Base-by-base conservation (phyloP, 2,329 filamentous ascomycete genomes). In the Pyrenochaeta sp. region DNA sequence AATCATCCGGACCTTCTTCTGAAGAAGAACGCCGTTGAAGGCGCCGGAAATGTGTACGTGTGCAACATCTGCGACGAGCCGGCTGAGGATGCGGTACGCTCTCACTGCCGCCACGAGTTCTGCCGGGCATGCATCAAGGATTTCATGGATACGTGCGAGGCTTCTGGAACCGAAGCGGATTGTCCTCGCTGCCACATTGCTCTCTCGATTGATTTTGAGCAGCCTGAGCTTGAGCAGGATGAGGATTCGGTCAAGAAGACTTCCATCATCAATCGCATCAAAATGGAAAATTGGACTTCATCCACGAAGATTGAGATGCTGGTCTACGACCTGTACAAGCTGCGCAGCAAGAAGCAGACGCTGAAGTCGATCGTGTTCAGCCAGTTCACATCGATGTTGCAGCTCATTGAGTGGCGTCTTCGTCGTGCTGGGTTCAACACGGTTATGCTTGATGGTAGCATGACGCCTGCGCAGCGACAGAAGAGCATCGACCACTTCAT, bases 261-360 rank as follows among this genome's bases (percentile, higher is more conserved):
- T 13, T 97, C 93, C 1, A 99, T 99, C 77, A 96, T 98, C 83
- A 98, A 98, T 77, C 91, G 95, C 54, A 98, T 99, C 80, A 92
- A 94, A 79, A 97, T 98, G 93, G 92, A 96, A 76, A 91, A 98
- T 71, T 99, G 95, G 95, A 97, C 93, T 0, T 97, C 92, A 0
- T 97, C 93, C 1, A 97, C 93, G 61, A 99, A 99, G 82, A 99
- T 99, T 66, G 95, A 99, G 80, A 89, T 96, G 76, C 86, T 99
- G 5, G 90, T 98, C 9, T 96, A 97, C 72, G 93, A 98, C 72
- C 85, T 99, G 2, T 95, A 96, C 82, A 91, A 91, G 77, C 85
- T 98, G 39, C 89, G 95, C 56, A 96, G 91, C 56, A 91, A 96
- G 80, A 97, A 96, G 76, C 89, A 93, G 62, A 96, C 93, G 0